Evolutionary conservation across 2,329 filamentous ascomycete species (phyloP), one percentile per base, ranked within the genome.

Genomic region (Cladosporium sp.): DNA sequence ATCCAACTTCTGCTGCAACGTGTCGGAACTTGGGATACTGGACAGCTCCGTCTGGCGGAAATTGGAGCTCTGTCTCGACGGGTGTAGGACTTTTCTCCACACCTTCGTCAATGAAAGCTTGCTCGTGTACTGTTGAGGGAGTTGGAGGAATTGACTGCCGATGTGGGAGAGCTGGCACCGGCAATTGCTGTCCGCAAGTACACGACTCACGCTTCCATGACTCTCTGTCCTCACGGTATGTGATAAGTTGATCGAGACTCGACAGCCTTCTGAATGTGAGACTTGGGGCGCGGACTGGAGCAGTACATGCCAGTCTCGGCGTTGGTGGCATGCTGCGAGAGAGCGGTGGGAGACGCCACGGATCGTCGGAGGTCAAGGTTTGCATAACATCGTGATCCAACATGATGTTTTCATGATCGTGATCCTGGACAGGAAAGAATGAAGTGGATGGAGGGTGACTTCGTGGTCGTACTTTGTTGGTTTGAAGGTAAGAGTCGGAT

Each of bases 211-310:
- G 47, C 20, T 55, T 52, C 47, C 50, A 55, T 8, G 51, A 37
- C 43, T 65, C 64, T 36, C 60, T 64, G 51, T 70, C 69, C 51
- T 72, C 69, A 9, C 65, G 68, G 59, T 70, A 71, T 5, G 63
- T 64, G 45, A 72, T 65, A 42, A 73, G 45, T 38, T 65, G 69
- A 57, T 73, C 70, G 15, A 72, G 61, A 42, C 69, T 72, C 14
- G 67, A 68, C 1, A 70, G 59, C 14, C 64, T 59, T 5, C 59
- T 60, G 49, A 70, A 64, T 0, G 63, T 65, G 8, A 65, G 67
- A 49, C 62, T 66, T n/a, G 63, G 65, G 34, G 61, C 55, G 30
- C 63, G 55, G 20, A 20, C 14, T 15, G 56, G 49, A 6, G 39
- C 28, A 12, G 40, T 45, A 14, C 37, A 49, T 3, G 36, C 25